Evolutionary conservation across 495 filamentous ascomycete genomes (phyloP).

Genomic region (Lindgomyces ingoldianus): DNA sequence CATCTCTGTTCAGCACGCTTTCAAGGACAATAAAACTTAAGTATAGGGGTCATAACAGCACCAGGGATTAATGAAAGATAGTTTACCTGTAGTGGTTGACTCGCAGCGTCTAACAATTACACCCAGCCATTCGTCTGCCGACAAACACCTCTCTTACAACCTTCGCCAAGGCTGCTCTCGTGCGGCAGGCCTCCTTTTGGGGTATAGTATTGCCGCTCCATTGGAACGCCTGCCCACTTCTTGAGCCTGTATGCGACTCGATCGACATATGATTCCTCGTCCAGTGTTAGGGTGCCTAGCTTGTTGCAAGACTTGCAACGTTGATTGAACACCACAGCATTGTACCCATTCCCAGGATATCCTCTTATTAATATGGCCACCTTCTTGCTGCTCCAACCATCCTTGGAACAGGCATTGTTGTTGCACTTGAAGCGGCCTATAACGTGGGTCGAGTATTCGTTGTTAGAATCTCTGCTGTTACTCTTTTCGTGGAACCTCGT

Average conservation of each 20-base stretch:
- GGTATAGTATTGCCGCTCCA: background rate
- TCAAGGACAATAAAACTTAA: too few species aligned
- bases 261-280: background rate
- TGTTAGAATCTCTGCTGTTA: background rate
- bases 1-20: too few species aligned
- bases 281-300: background rate
- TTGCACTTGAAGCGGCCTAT: background rate
- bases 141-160: background rate
- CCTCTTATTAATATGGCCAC: background rate
- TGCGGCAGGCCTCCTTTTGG: background rate
- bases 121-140: background rate
- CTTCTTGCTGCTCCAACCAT: background rate
- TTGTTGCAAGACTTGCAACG: background rate
- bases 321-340: background rate
- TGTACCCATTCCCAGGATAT: background rate
- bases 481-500: background rate
- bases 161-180: background rate
- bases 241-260: background rate
- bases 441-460: background rate
- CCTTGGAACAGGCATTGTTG: background rate
- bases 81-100: too few species aligned
- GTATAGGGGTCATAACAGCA: too few species aligned
- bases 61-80: too few species aligned
- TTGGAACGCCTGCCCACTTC: background rate
- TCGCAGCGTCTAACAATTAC: too few species aligned